These are phyloP conservation scores for Lodderomyces pseudojiufengensis DNA, from an alignment of 1,139 yeast species.

Conservation along the genomic window DNA sequence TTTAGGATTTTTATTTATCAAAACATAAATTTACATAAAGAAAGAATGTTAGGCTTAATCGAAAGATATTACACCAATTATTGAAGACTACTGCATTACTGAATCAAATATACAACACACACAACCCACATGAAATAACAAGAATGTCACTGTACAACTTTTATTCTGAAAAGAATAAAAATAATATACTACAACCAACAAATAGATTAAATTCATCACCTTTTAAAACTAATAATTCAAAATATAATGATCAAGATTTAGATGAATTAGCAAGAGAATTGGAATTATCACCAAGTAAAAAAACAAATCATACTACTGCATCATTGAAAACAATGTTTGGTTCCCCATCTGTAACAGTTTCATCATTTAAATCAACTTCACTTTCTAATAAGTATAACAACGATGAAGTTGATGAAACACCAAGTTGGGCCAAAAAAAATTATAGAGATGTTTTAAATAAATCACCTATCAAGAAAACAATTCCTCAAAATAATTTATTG, in stretches of 20 bases:
- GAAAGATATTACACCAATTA: neutral
- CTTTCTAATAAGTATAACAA: too few relatives aligned
- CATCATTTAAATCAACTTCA: constrained; percentile 37
- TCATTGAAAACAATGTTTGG: constrained; percentile 36
- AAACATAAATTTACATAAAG: too few relatives aligned
- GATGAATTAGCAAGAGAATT: constrained; percentile 41
- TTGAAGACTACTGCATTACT: too few relatives aligned
- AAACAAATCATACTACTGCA: constrained; percentile 20
- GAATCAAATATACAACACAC: constrained; percentile 11
- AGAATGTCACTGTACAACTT: neutral
- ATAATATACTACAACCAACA: constrained; percentile 33
- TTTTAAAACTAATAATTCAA: constrained; percentile 2
- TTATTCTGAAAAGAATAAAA: constrained; percentile 11
- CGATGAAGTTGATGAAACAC: constrained; percentile 17
- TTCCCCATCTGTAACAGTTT: constrained; percentile 44
- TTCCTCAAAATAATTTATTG: constrained; percentile 2
- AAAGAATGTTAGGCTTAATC: neutral
- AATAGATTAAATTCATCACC: constrained; percentile 22
- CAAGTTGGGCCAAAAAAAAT: constrained; percentile 23
- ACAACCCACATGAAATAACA: constrained; percentile 6
- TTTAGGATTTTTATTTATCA: neutral
- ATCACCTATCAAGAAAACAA: constrained; percentile 15
- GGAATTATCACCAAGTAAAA: constrained; percentile 23
- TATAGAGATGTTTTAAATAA: constrained; percentile 16
- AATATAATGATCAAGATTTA: constrained; percentile 25